Evolutionary conservation across 768 basidiomycete species (phyloP), one percentile per base, ranked within the genome.

Genomic region (Tylopilus subfusipes): DNA sequence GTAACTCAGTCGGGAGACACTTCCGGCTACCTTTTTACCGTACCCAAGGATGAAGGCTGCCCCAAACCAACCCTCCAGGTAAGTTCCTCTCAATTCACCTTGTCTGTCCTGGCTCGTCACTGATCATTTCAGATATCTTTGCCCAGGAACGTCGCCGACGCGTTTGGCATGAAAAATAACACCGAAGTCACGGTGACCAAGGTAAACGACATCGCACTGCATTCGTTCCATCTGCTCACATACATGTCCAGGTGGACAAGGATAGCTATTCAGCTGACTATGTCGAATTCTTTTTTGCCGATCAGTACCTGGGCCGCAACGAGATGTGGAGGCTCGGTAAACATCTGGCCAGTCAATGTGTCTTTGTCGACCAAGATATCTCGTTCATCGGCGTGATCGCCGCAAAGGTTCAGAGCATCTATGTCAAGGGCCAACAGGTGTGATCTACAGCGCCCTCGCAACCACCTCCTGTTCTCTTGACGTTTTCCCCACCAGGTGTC

Each of bases 271-370:
- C 74, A 24, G 90, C 89, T 1, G 85, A 90, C 56, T 87, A 86
- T 65, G 79, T 98, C 47, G 96, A 98, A 64, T 80, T 98, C 53
- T 84, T 85, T 43, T 98, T 98, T 65, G 90, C 91, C 58, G 94
- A 97, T 67, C 93, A 96, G 66, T 98, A 98, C 68, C 78, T 98
- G 16, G 96, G 95, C 16, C 83, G 97, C 43, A 93, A 90, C 56
- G 97, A 98, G 61, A 96, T 97, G 93, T 98, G 95, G 93, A 78
- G 93, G 45, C 77, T 98, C 9, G 86, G 85, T n/a, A 85, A 88
- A 67, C 79, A 86, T 48, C 78, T 98, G 16, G 84, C 85, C 25
- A 86, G 85, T 10, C 85, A 86, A 62, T 94, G 91, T 64, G 75
- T 97, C 21, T 88, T 93, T 65, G 79, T 82, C 1, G 84, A 88